phyloP scores from a whole-genome alignment of 2,329 filamentous ascomycete species.

The Trichoderma koningiopsis region DNA sequence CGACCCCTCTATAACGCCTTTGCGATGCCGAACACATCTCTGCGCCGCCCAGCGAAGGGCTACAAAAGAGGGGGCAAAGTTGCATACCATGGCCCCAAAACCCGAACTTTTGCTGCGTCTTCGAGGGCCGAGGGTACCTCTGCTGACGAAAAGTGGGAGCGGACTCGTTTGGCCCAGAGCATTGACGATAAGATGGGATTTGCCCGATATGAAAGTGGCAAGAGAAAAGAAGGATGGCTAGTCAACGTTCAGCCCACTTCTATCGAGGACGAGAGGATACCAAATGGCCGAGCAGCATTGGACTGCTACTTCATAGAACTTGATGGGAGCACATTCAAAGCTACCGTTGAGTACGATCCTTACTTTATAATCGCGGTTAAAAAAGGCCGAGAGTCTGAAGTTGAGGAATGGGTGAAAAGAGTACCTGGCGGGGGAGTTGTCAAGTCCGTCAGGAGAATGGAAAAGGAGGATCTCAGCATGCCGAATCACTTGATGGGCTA shows the following conservation, averaged over 20 bases:
- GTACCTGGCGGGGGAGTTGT: constrained; percentile 78
- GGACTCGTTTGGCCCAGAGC: constrained; percentile 75
- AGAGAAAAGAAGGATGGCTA: constrained; percentile 82
- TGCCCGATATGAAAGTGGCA: constrained; percentile 84
- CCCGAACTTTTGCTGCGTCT: constrained; percentile 79
- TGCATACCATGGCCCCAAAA: constrained; percentile 68
- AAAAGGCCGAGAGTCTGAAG: constrained; percentile 84
- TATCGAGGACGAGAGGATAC: constrained; percentile 80
- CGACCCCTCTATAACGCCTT: constrained; percentile 18
- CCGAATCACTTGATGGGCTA: constrained; percentile 96
- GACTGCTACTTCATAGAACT: constrained; percentile 98
- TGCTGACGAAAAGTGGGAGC: constrained; percentile 89
- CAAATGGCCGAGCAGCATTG: constrained; percentile 83
- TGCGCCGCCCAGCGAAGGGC: constrained; percentile 64
- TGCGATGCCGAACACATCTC: constrained; percentile 62
- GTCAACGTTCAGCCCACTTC: constrained; percentile 92
- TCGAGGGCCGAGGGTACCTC: constrained; percentile 83
- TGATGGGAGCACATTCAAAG: constrained; percentile 88
- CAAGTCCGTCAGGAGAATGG: constrained; percentile 73
- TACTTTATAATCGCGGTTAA: constrained; percentile 94
- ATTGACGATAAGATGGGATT: constrained; percentile 98
- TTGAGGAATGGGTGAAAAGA: constrained; percentile 90
- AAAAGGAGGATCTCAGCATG: constrained; percentile 93
- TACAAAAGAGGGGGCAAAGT: constrained; percentile 69
- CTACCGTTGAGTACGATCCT: constrained; percentile 92